Evolutionary conservation across 2,329 filamentous ascomycete species (phyloP).

Genomic region (Botryotinia globosa): DNA sequence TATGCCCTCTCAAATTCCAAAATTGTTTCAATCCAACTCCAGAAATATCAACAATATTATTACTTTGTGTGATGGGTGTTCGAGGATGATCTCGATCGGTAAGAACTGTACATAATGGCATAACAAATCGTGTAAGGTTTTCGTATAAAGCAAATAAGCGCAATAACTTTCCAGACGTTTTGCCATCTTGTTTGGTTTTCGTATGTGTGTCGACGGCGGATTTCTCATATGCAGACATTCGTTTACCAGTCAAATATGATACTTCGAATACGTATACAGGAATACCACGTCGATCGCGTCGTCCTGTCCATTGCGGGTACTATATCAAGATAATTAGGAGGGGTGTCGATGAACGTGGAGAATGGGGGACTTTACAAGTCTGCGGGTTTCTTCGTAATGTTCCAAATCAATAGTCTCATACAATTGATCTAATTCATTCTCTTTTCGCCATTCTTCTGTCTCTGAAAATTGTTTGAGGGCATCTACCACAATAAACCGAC

Average conservation of each 20-base stretch:
- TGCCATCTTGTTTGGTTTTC: constrained; percentile 62
- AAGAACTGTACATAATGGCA: constrained; percentile 79
- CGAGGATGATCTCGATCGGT: constrained; percentile 66
- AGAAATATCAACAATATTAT: constrained; percentile 91
- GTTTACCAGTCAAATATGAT: constrained; percentile 76
- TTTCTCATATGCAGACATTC: constrained; percentile 75
- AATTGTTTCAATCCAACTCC: constrained; percentile 88
- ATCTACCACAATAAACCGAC: constrained; percentile 74
- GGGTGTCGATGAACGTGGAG: constrained; percentile 24
- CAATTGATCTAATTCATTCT: constrained; percentile 73
- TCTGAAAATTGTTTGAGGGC: constrained; percentile 82
- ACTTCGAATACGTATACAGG: constrained; percentile 92
- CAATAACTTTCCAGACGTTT: constrained; percentile 71
- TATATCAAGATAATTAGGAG: constrained; percentile 40
- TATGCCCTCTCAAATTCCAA: constrained; percentile 90
- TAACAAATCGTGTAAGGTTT: constrained; percentile 81
- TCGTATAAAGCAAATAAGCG: constrained; percentile 92
- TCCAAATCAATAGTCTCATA: constrained; percentile 85
- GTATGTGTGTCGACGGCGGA: constrained; percentile 51
- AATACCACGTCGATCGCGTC: constrained; percentile 85
- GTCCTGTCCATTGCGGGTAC: constrained; percentile 95
- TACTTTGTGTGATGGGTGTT: constrained; percentile 88
- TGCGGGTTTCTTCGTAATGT: constrained; percentile 76
- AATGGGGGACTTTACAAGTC: constrained; percentile 56
- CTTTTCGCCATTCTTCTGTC: constrained; percentile 81